Evolutionary conservation across 176 grass and related monocot genomes (phyloP).

Genomic region (Bromus sterilis): DNA sequence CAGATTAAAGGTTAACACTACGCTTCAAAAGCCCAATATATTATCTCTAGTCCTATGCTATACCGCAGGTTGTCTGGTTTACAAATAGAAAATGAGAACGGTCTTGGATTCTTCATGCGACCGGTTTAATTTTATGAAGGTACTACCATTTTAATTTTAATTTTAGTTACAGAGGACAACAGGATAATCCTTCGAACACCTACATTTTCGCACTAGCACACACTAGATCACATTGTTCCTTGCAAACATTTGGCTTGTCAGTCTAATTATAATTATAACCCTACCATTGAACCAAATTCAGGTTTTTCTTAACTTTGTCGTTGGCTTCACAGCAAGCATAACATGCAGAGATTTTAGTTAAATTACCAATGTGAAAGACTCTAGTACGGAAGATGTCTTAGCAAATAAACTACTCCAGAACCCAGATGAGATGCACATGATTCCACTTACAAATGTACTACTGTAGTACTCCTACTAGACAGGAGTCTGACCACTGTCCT

Average conservation of each 20-base stretch:
- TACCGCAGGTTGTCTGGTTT: not conserved
- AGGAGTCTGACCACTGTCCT: conserved; percentile 20
- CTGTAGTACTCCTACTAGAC: no score
- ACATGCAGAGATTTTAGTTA: conserved; percentile 11
- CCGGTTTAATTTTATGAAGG: no score
- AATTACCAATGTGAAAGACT: not conserved
- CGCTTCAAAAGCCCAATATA: not conserved
- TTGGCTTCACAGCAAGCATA: not conserved
- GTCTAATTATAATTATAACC: conserved; percentile 18
- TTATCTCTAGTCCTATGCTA: not conserved
- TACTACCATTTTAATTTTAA: not conserved
- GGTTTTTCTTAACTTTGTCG: conserved; percentile 1
- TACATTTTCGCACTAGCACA: not conserved
- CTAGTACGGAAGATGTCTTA: not conserved
- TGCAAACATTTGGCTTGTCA: conserved; percentile 23
- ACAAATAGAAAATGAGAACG: not conserved
- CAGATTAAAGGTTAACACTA: not conserved
- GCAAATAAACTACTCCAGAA: conserved; percentile 2
- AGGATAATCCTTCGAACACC: not conserved
- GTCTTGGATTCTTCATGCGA: not conserved
- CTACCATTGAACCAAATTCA: not conserved
- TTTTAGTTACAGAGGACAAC: not conserved
- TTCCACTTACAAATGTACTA: not conserved
- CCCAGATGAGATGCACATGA: conserved; percentile 23
- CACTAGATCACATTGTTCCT: conserved; percentile 11